Conservation (phyloP, 129 eudicot species). For the Tagetes erecta region DNA sequence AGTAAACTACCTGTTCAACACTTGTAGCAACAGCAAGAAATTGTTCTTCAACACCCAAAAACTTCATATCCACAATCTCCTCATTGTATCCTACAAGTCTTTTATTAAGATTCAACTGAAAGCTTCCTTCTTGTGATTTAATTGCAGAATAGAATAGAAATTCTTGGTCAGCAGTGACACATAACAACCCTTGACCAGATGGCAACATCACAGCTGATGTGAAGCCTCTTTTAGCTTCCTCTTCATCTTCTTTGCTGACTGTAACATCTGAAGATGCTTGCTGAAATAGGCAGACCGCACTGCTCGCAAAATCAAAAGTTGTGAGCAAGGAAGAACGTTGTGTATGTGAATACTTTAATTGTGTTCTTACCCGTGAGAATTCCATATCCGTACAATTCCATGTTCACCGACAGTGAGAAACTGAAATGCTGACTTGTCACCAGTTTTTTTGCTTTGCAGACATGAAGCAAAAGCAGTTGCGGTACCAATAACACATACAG, state of each 20-base stretch:
- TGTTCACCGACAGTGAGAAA: constrained; percentile 92
- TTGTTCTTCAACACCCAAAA: constrained; percentile 79
- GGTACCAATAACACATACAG: constrained; percentile 53
- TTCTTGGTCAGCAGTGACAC: constrained; percentile 93
- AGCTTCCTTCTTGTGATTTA: constrained; percentile 46
- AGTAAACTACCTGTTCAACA: constrained; percentile 68
- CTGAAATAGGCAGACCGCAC: constrained; percentile 61
- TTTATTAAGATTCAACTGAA: constrained; percentile 52
- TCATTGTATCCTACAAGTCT: constrained; percentile 91
- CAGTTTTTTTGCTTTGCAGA: constrained; percentile 46
- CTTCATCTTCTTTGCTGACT: constrained; percentile 48
- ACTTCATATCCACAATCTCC: constrained; percentile 91
- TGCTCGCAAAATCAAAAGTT: constrained; percentile 30
- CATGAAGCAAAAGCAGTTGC: constrained; percentile 48
- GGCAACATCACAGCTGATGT: constrained; percentile 83
- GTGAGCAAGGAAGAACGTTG: not conserved
- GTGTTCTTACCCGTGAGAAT: constrained; percentile 59
- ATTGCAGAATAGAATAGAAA: constrained; percentile 64
- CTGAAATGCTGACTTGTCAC: constrained; percentile 38
- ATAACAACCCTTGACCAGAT: constrained; percentile 68
- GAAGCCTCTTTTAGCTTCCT: constrained; percentile 78
- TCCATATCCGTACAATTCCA: constrained; percentile 88
- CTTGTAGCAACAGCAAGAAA: constrained; percentile 96
- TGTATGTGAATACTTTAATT: not conserved
- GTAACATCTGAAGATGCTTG: constrained; percentile 85